phyloP scores from a whole-genome alignment of 495 filamentous ascomycete genomes.

The Darksidea phi region DNA sequence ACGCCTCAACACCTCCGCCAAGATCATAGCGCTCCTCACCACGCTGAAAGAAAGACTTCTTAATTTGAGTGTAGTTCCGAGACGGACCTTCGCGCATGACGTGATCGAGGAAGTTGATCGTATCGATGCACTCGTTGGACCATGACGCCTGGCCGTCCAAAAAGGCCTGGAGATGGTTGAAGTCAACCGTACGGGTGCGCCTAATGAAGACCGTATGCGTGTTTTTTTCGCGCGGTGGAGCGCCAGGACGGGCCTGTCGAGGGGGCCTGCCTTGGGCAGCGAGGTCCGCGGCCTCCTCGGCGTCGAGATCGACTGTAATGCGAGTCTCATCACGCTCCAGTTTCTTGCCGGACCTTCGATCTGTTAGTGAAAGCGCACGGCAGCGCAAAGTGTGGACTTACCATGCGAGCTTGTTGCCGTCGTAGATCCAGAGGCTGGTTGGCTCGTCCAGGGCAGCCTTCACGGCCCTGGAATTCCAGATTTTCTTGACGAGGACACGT shows the following conservation, averaged over 20 bases:
- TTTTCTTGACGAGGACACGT: constrained; percentile 62
- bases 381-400: constrained; percentile 42
- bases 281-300: constrained; percentile 47
- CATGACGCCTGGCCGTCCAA: constrained; percentile 58
- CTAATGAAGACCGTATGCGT: constrained; percentile 58
- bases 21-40: constrained; percentile 47
- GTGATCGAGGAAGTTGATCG: constrained; percentile 89
- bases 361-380: not conserved
- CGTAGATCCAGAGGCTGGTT: constrained; percentile 63
- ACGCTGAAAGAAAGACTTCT: constrained; percentile 70
- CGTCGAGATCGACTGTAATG: constrained; percentile 65
- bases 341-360: constrained; percentile 38
- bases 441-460: constrained; percentile 50
- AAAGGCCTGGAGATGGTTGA: constrained; percentile 64
- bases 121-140: constrained; percentile 66
- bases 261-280: constrained; percentile 31
- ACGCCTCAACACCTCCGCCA: constrained; percentile 64
- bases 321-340: constrained; percentile 46
- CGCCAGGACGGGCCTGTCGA: constrained; percentile 9
- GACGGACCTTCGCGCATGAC: constrained; percentile 74
- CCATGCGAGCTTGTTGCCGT: constrained; percentile 79
- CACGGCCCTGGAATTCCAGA: constrained; percentile 66
- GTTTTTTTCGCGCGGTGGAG: constrained; percentile 42
- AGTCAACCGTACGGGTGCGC: constrained; percentile 59
- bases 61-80: constrained; percentile 61